Conservation (phyloP, 2,329 filamentous ascomycete species). For the Botrytis cinerea region DNA sequence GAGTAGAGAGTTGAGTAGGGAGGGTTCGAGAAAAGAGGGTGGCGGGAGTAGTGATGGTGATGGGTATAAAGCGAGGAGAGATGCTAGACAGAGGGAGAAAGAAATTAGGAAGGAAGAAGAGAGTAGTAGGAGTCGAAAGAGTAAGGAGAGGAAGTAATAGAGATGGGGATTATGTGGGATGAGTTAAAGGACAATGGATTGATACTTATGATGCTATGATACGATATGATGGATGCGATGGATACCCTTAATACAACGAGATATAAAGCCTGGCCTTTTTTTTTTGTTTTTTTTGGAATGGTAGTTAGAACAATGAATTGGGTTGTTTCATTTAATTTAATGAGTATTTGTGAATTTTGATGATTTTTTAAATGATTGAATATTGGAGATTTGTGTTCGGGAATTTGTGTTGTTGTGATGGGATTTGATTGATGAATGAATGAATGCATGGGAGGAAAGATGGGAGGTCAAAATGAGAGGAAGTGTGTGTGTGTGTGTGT, state of each 20-base stretch:
- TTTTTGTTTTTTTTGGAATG: neutral
- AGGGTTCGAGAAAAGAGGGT: slow-evolving; percentile 4
- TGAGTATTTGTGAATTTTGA: too few relatives aligned
- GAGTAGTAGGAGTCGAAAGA: slow-evolving; percentile 10
- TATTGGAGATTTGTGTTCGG: too few relatives aligned
- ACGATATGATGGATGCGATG: slow-evolving; percentile 3
- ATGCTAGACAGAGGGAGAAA: slow-evolving; percentile 20
- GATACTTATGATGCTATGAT: slow-evolving; percentile 7
- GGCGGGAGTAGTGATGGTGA: neutral
- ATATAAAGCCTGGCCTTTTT: neutral
- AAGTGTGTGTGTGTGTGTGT: too few relatives aligned
- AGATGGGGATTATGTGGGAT: neutral
- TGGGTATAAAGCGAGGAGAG: slow-evolving; percentile 24
- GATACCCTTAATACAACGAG: slow-evolving; percentile 5
- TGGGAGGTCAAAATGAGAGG: too few relatives aligned
- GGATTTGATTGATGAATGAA: too few relatives aligned
- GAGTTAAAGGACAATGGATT: neutral
- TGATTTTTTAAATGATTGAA: too few relatives aligned
- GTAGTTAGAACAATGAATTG: neutral
- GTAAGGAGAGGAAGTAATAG: slow-evolving; percentile 3
- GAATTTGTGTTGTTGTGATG: too few relatives aligned
- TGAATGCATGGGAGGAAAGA: too few relatives aligned
- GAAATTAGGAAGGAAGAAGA: slow-evolving; percentile 16
- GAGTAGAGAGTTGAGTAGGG: neutral
- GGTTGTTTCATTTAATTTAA: too few relatives aligned